Base-by-base conservation (phyloP, 1,139 yeast genomes). In the Trichomonascaceae sp. region DNA sequence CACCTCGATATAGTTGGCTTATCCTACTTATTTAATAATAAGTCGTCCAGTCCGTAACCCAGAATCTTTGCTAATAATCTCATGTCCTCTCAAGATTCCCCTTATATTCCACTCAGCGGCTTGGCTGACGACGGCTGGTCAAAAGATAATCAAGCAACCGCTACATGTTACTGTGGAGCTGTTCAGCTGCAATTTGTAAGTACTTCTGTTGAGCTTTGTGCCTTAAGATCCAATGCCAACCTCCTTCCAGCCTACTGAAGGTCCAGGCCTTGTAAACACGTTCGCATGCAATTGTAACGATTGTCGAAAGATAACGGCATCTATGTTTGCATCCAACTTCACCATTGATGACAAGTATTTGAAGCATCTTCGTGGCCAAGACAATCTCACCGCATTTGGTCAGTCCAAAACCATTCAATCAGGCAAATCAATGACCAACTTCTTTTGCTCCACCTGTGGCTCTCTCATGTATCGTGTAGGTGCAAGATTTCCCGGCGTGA, bases 361-460 rank as follows among this genome's bases (percentile, higher is more conserved):
- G 27, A 46, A 10, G 5, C 49, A 46, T 46, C 13, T 46, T 39
- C 49, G 49, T 3, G 49, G 49, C 24, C 41, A 19, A 3, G 49
- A 46, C 8, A 30, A 30, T 3, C 43, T 46, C 8, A 32, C 20
- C 5, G n/a, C 43, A 9, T 46, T 32, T 18, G 7, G 41, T 4
- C 49, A 46, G 18, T 17, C 27, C 13, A 36, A 46, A 15, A 46
- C 49, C 1, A 32, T 32, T 6, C 43, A 10, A 15, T 46, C 49
- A 12, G 49, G 49, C 5, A 15, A 46, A 17, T 12, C 41, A 17
- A 46, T 46, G 49, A 32, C 49, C 41, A 46, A 46, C 27, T 18
- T 32, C 49, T 46, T 46, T 41, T 46, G 49, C 43, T 46, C 49
- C n/a, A 46, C 41, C 24, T 46, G 49, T 13, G 49, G 49, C 13